These are phyloP conservation scores for Colletotrichum sp. DNA, from an alignment of 2,329 filamentous ascomycete species.

Conservation along the genomic window DNA sequence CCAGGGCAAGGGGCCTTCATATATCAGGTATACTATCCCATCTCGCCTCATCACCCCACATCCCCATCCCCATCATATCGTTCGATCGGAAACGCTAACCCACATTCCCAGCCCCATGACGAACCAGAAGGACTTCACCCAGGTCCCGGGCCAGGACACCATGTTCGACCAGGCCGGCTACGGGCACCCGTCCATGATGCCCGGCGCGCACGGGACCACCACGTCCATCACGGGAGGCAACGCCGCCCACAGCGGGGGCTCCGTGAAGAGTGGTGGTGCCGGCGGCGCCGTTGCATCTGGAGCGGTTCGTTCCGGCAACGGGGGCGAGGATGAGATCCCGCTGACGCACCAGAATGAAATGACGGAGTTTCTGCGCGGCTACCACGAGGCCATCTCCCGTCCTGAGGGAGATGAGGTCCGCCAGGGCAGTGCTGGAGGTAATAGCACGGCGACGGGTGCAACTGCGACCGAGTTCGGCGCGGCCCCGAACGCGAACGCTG, in stretches of 20 bases:
- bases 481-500: not conserved
- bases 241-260: not conserved
- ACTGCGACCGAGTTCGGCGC: not conserved
- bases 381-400: conserved; percentile 43
- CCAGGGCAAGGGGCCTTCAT: conserved; percentile 39
- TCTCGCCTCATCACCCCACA: not conserved
- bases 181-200: conserved; percentile 19
- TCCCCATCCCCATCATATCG: not conserved
- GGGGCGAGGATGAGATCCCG: conserved; percentile 39
- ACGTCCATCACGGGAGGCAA: conserved; percentile 19
- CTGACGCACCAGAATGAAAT: conserved; percentile 41
- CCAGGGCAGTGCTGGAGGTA: conserved; percentile 33
- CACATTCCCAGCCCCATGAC: conserved; percentile 30
- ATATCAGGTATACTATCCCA: conserved; percentile 42
- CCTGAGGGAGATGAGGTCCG: conserved; percentile 42
- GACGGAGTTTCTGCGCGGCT: conserved; percentile 51
- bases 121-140: conserved; percentile 32
- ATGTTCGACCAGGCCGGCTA: conserved; percentile 20
- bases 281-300: conserved; percentile 27
- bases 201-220: conserved; percentile 16
- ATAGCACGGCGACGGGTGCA: conserved; percentile 12
- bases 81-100: conserved; percentile 22
- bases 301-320: conserved; percentile 30
- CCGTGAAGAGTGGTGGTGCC: conserved; percentile 24
- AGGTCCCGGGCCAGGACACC: conserved; percentile 12